A percentile compares a stretch with the other conserved stretches of the same genome.
phyloP scores from a whole-genome alignment of 164 flowering plant genomes.

The Sextonia rubra region DNA sequence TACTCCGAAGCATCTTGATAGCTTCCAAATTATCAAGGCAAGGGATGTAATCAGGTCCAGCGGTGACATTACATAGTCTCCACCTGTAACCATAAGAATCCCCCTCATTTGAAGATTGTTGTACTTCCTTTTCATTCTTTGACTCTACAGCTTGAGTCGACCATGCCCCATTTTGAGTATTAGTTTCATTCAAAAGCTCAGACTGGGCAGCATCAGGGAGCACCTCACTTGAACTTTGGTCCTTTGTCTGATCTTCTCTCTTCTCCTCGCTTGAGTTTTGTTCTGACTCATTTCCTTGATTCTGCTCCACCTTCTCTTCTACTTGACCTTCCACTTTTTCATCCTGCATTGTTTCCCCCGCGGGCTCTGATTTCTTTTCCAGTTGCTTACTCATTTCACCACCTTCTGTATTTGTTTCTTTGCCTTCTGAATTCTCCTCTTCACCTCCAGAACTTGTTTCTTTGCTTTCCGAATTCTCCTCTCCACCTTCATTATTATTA shows the following conservation, averaged over 20 bases:
- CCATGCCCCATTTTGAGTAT: slow-evolving; percentile 46
- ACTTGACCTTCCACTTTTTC: slow-evolving; percentile 3
- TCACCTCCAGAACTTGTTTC: not conserved
- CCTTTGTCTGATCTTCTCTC: slow-evolving; percentile 23
- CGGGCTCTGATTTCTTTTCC: slow-evolving; percentile 1
- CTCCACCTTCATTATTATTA: slow-evolving; percentile 8
- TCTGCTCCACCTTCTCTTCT: slow-evolving; percentile 19
- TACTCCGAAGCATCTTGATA: slow-evolving; percentile 57
- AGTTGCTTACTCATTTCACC: not conserved
- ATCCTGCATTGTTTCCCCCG: slow-evolving; percentile 10
- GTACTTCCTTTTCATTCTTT: slow-evolving; percentile 55
- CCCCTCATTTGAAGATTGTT: slow-evolving; percentile 32
- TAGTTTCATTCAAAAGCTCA: slow-evolving; percentile 56
- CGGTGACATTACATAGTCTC: slow-evolving; percentile 82
- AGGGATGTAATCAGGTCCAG: slow-evolving; percentile 92
- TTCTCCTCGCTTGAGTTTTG: slow-evolving; percentile 35
- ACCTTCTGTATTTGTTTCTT: not conserved
- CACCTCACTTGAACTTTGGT: slow-evolving; percentile 28
- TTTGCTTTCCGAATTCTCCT: slow-evolving; percentile 6
- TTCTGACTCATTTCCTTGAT: slow-evolving; percentile 19
- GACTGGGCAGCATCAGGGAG: slow-evolving; percentile 52
- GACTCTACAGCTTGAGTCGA: slow-evolving; percentile 75
- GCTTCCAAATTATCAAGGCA: slow-evolving; percentile 90
- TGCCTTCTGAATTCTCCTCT: slow-evolving; percentile 14
- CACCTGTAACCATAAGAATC: slow-evolving; percentile 30